A percentile compares a stretch with the other conserved stretches of the same genome.
phyloP scores from a whole-genome alignment of 805 yeast species.

The Hanseniaspora occidentalis region DNA sequence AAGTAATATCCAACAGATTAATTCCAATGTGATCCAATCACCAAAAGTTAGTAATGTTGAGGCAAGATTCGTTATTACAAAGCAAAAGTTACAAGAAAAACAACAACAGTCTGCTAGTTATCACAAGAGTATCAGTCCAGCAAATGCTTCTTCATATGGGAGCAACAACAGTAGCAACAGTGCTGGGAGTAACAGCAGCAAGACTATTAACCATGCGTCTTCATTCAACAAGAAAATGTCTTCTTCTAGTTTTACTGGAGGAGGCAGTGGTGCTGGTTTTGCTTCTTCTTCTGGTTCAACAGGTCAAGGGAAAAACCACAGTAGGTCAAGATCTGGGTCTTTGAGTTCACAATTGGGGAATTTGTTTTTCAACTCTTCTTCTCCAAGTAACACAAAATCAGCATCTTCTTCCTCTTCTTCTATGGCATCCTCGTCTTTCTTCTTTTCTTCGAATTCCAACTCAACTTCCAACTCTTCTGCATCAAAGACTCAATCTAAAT shows the following conservation, averaged over 20 bases:
- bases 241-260: background rate
- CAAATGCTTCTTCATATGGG: constrained; percentile 10
- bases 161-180: constrained; percentile 1
- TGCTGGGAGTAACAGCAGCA: background rate
- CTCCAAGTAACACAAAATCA: constrained; percentile 10
- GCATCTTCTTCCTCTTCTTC: constrained; percentile 8
- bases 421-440: too few species aligned
- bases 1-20: constrained; percentile 29
- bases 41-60: constrained; percentile 67
- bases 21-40: constrained; percentile 55
- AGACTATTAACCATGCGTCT: constrained; percentile 6
- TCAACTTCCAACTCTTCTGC: constrained; percentile 3
- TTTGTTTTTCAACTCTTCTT: constrained; percentile 20
- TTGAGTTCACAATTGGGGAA: constrained; percentile 25
- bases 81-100: constrained; percentile 38
- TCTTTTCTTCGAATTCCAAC: too few species aligned
- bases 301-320: too few species aligned
- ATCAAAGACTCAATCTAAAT: constrained; percentile 2
- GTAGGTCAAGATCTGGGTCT: constrained; percentile 22
- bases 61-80: constrained; percentile 73
- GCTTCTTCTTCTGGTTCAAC: background rate
- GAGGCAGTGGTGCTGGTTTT: background rate
- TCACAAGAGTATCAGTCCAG: too few species aligned
- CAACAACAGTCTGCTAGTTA: constrained; percentile 6
- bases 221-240: constrained; percentile 6